Evolutionary conservation across 176 grass and related monocot genomes (phyloP).

Genomic region (Oryza meyeriana): DNA sequence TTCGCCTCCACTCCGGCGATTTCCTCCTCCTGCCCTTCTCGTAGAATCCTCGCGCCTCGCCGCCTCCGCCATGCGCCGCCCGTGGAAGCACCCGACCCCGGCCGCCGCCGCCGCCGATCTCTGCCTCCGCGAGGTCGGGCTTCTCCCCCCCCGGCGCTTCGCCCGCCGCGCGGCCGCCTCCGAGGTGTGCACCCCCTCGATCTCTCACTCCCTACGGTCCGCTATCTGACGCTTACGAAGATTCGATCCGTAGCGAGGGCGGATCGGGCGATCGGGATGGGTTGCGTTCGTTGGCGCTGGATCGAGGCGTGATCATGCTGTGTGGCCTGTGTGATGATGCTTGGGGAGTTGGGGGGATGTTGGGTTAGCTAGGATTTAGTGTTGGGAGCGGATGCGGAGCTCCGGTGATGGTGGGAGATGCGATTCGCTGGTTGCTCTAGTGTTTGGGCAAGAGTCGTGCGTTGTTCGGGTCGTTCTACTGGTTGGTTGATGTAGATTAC

Average conservation of each 20-base stretch:
- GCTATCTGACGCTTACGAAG: neutral
- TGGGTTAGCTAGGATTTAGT: slow-evolving; percentile 7
- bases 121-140: slow-evolving; percentile 68
- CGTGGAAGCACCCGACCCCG: slow-evolving; percentile 19
- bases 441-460: neutral
- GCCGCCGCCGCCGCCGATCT: slow-evolving; percentile 38
- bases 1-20: neutral
- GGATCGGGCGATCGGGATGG: neutral
- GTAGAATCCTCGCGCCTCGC: neutral
- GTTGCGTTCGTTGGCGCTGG: neutral
- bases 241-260: neutral
- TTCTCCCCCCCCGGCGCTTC: slow-evolving; percentile 54
- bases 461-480: neutral
- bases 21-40: neutral
- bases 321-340: neutral
- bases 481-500: neutral
- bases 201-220: neutral
- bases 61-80: slow-evolving; percentile 30
- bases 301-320: neutral
- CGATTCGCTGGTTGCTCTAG: neutral
- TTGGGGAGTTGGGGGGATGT: neutral
- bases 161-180: slow-evolving; percentile 57
- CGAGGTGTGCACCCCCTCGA: slow-evolving; percentile 41
- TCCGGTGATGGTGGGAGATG: neutral
- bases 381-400: neutral